These are phyloP conservation scores for Penicillium antarcticum DNA, from an alignment of 495 filamentous ascomycete genomes.

Conservation along the genomic window DNA sequence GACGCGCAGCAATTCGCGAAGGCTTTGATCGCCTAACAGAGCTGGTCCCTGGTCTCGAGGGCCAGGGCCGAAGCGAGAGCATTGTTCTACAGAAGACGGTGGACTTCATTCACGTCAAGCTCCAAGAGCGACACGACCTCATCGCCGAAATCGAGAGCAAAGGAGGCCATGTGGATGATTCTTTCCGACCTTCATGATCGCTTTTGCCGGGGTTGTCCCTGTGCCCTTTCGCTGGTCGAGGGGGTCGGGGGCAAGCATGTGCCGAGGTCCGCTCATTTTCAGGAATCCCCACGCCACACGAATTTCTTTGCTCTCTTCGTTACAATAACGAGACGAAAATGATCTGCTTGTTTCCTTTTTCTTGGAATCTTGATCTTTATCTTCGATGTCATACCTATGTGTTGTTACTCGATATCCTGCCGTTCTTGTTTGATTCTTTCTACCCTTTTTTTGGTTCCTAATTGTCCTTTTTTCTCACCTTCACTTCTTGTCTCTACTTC, in stretches of 20 bases:
- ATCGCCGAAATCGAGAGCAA: slow-evolving; percentile 59
- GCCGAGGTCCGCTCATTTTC: slow-evolving; percentile 15
- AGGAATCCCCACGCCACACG: slow-evolving; percentile 11
- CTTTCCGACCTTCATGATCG: slow-evolving; percentile 32
- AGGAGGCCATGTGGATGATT: slow-evolving; percentile 55
- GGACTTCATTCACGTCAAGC: slow-evolving; percentile 63
- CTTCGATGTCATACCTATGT: background rate
- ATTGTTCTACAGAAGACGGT: slow-evolving; percentile 76
- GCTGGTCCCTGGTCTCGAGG: slow-evolving; percentile 77
- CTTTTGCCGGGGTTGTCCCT: background rate
- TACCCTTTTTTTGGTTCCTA: no score
- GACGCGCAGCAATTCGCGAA: slow-evolving; percentile 77
- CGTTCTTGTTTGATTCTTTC: background rate
- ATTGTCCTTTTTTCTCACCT: background rate
- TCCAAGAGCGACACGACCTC: slow-evolving; percentile 60
- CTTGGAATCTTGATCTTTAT: background rate
- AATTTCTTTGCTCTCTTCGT: slow-evolving; percentile 10
- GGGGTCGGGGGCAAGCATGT: slow-evolving; percentile 2
- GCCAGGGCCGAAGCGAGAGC: slow-evolving; percentile 81
- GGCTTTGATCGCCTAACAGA: slow-evolving; percentile 84
- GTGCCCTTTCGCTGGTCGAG: slow-evolving; percentile 1
- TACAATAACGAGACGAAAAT: background rate
- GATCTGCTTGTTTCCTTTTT: slow-evolving; percentile 1
- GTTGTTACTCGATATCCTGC: background rate
- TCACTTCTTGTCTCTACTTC: slow-evolving; percentile 4